A percentile compares a stretch with the other conserved stretches of the same genome.
Conservation (phyloP, 2,329 filamentous ascomycete genomes). For the Tolypocladium sp. region DNA sequence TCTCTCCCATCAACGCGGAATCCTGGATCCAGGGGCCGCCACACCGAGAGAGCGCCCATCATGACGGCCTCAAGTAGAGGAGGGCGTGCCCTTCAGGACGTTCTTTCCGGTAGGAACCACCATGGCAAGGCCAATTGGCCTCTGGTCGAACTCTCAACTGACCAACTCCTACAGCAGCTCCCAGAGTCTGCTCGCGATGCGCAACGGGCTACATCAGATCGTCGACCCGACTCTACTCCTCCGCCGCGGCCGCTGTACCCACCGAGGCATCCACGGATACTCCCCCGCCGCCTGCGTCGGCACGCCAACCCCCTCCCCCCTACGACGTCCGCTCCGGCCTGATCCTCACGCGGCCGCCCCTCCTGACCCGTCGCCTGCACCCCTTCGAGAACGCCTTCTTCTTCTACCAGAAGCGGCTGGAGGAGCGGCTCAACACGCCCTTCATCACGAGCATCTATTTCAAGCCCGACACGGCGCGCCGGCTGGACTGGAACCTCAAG, state of each 20-base stretch:
- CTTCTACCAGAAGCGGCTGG: slow-evolving; percentile 94
- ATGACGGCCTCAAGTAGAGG: slow-evolving; percentile 52
- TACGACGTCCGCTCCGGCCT: slow-evolving; percentile 56
- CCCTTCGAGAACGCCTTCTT: slow-evolving; percentile 89
- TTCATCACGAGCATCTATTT: slow-evolving; percentile 93
- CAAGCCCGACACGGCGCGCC: slow-evolving; percentile 77
- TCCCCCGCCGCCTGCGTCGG: slow-evolving; percentile 6
- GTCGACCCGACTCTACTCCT: slow-evolving; percentile 26
- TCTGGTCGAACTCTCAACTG: background rate
- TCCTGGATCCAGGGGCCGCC: slow-evolving; percentile 3
- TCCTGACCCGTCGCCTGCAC: slow-evolving; percentile 74
- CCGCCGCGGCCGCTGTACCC: slow-evolving; percentile 12
- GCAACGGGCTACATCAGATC: slow-evolving; percentile 19
- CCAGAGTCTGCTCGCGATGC: slow-evolving; percentile 28
- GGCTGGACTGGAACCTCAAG: slow-evolving; percentile 86
- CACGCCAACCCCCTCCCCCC: slow-evolving; percentile 11
- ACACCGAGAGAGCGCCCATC: slow-evolving; percentile 9
- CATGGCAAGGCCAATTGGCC: background rate
- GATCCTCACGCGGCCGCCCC: slow-evolving; percentile 78
- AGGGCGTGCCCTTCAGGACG: slow-evolving; percentile 35
- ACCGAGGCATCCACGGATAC: slow-evolving; percentile 10
- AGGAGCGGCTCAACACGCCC: slow-evolving; percentile 80
- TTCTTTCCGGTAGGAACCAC: slow-evolving; percentile 38
- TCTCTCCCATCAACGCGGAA: slow-evolving; percentile 1
- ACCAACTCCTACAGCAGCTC: slow-evolving; percentile 13